Base-by-base conservation (phyloP, 371 early-diverging fungal species). In the Mucor ambiguus region DNA sequence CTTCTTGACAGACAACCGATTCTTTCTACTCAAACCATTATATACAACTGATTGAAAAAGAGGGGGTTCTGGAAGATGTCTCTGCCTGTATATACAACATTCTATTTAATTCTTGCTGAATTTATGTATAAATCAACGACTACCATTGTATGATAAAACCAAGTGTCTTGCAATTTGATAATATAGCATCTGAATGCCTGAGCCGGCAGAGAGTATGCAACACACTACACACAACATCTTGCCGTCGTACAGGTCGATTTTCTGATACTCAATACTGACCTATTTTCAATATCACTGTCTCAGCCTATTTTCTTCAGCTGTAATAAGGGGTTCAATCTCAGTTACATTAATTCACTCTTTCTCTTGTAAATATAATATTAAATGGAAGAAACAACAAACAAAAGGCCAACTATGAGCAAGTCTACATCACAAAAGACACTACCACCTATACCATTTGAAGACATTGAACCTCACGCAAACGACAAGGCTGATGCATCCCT, bases 361-460 rank as follows among this genome's bases (percentile, higher is more conserved):
- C 28, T 52, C 52, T 52, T 52, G 46, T 52, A 28, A 52, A 52
- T 28, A 52, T 28, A 52, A 52, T 16, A 26, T 26, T 52, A 41
- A 28, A 52, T 52, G 52, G 28, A 28, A 24, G 57, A 16, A 32
- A 8, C 30, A 56, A 33, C 22, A 7, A 33, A 32, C 22, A 35
- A 56, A 20, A 33, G n/a, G 4, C 57, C 57, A n/a, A 56, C n/a
- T 22, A 56, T 56, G 57, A 56, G 12, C 22, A 56, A 56, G 52
- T 52, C 52, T 14, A 52, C 63, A 26, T 29, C 48, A 20, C 37
- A 57, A 22, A 67, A 71, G 37, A 41, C 61, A 28, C 58, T 67
- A 28, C 71, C 66, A 22, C 49, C 68, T 60, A 41, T 67, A 63
- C 72, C 72, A 30, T 41, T 26, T 35, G 64, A 64, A 32, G 69